These are phyloP conservation scores for Eimeria brunetti DNA, from an alignment of 169 alveolate species.

Conservation along the genomic window DNA sequence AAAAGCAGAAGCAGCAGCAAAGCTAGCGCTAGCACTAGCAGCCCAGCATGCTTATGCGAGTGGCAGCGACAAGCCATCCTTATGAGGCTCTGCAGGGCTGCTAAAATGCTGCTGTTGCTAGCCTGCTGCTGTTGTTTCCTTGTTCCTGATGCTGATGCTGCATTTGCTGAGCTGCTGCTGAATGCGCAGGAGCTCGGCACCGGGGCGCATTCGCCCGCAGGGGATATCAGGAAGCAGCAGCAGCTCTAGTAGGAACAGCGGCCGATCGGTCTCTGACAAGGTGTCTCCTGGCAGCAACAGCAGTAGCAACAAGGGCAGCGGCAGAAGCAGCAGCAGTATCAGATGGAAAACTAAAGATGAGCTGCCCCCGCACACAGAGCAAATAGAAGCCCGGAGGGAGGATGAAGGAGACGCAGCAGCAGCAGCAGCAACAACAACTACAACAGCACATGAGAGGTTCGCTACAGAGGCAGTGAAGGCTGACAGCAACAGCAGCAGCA, in stretches of 20 bases:
- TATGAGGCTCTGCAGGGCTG: neutral
- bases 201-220: neutral
- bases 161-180: neutral
- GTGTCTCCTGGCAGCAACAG: neutral
- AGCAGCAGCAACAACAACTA: slow-evolving; percentile 10
- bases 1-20: neutral
- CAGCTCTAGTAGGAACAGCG: neutral
- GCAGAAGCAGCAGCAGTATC: slow-evolving; percentile 4
- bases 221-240: neutral
- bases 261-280: neutral
- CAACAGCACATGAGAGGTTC: neutral
- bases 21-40: too few relatives aligned
- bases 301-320: neutral
- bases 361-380: neutral
- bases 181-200: neutral
- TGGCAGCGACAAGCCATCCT: neutral
- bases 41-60: neutral
- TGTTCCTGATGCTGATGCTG: neutral
- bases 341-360: neutral
- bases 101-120: neutral
- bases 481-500: slow-evolving; percentile 24
- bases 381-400: neutral
- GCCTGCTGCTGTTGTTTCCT: neutral
- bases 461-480: neutral
- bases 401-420: neutral